Conservation (phyloP, 768 basidiomycete genomes). For the Coprinellus aureogranulatus region DNA sequence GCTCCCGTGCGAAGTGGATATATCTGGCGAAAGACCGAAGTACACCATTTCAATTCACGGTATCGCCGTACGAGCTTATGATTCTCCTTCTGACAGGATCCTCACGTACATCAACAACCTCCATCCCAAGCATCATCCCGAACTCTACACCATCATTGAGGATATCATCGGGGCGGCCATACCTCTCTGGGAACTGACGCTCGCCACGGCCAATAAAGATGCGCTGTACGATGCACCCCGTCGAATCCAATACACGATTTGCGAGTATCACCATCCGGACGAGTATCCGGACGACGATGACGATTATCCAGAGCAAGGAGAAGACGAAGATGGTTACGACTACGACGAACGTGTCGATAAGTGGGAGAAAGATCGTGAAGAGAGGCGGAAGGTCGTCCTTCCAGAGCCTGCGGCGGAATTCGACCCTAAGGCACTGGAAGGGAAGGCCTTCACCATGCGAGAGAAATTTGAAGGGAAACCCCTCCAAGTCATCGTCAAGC, state of each 20-base stretch:
- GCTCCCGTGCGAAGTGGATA: slow-evolving; percentile 19
- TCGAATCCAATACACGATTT: neutral
- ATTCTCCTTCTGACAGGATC: slow-evolving; percentile 13
- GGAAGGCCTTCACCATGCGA: neutral
- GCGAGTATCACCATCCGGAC: neutral
- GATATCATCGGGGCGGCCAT: slow-evolving; percentile 23
- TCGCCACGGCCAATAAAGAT: slow-evolving; percentile 13
- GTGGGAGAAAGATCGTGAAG: neutral
- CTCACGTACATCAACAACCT: slow-evolving; percentile 41
- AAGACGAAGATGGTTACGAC: neutral
- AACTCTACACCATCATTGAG: slow-evolving; percentile 26
- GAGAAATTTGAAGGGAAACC: slow-evolving; percentile 16
- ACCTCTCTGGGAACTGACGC: slow-evolving; percentile 27
- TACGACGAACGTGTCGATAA: neutral
- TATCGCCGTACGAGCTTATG: too few relatives aligned
- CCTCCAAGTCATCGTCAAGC: slow-evolving; percentile 20
- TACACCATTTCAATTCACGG: neutral
- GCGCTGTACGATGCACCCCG: neutral
- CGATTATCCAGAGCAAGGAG: neutral
- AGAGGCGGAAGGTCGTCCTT: neutral
- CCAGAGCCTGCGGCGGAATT: neutral
- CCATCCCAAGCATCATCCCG: slow-evolving; percentile 22
- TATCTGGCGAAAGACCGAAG: slow-evolving; percentile 12
- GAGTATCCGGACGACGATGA: neutral
- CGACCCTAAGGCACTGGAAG: neutral